Base-by-base conservation (phyloP, 2,329 filamentous ascomycete species). In the Nemania abortiva region DNA sequence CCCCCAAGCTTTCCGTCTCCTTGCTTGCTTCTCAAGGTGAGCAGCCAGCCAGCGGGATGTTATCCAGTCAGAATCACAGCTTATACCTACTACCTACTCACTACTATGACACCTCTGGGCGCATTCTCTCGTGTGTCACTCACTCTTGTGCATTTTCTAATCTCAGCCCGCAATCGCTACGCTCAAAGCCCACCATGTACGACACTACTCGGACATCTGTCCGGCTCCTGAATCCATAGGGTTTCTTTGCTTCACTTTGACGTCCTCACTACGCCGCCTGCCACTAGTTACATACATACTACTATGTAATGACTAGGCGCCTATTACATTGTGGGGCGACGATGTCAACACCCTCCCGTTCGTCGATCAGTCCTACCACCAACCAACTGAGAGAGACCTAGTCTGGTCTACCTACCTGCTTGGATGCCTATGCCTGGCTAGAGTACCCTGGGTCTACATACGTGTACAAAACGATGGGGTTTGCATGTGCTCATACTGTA, bases 401-500 rank as follows among this genome's bases (percentile, higher is more conserved):
- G 24, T 27, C 24, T 27, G 24, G 24, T 27, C 24, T 60, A 22
- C 34, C 29, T 29, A 42, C 47, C 9, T 68, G 20, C 20, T 27
- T 47, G n/a, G 52, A 47, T 24, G 27, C 31, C 31, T 3, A 11
- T 54, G 29, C 27, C 11, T 18, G 53, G 57, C 50, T 57, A 47
- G 49, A 37, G 66, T 71, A 63, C 63, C 60, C 29, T 49, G 3
- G 39, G 59, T 60, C 55, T 57, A 63, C 68, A 45, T 58, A 22
- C 24, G 27, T 53, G 64, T 72, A 70, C 70, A 60, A 68, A 47
- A 20, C 31, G 7, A 58, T 39, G 57, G 57, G 62, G 39, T 63
- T 58, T 47, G 45, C 54, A 15, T 63, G 53, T 54, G 54, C 57
- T 37, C 59, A 24, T 70, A 70, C 68, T 68, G 68, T 70, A 66